Conservation (phyloP, 441 rosid genomes). For the Adansonia grandidieri region DNA sequence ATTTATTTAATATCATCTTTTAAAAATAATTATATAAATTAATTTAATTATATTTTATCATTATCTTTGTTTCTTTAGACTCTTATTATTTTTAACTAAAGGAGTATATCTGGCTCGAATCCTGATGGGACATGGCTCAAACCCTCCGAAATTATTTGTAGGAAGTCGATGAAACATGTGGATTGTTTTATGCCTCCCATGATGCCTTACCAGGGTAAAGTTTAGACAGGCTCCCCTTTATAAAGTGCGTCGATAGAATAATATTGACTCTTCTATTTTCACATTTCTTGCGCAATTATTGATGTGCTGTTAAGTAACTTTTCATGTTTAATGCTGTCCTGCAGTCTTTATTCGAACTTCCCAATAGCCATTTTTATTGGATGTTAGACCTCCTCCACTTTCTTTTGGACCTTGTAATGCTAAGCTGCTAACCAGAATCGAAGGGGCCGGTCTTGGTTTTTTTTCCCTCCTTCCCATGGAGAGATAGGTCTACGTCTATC, state of each 20-base stretch:
- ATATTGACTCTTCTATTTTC: not conserved
- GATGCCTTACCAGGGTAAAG: not conserved
- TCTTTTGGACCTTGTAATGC: not conserved
- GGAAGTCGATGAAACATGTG: not conserved
- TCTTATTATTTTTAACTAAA: not conserved
- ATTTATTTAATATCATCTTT: no score
- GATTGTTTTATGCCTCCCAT: not conserved
- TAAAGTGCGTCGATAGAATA: not conserved
- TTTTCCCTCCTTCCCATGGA: not conserved
- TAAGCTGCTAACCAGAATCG: not conserved
- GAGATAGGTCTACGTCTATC: not conserved
- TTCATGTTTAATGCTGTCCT: constrained; percentile 1
- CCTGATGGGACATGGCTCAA: not conserved
- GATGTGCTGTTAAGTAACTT: not conserved
- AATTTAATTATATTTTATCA: not conserved
- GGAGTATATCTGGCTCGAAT: not conserved
- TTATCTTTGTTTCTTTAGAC: not conserved
- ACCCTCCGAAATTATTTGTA: not conserved
- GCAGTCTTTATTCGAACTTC: constrained; percentile 2
- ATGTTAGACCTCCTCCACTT: not conserved
- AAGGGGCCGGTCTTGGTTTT: not conserved
- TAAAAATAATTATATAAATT: no score
- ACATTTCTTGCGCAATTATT: constrained; percentile 19
- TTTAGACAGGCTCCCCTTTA: not conserved
- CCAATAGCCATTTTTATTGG: not conserved